Conservation (phyloP, 2,329 filamentous ascomycete species). For the Trichoderma breve region DNA sequence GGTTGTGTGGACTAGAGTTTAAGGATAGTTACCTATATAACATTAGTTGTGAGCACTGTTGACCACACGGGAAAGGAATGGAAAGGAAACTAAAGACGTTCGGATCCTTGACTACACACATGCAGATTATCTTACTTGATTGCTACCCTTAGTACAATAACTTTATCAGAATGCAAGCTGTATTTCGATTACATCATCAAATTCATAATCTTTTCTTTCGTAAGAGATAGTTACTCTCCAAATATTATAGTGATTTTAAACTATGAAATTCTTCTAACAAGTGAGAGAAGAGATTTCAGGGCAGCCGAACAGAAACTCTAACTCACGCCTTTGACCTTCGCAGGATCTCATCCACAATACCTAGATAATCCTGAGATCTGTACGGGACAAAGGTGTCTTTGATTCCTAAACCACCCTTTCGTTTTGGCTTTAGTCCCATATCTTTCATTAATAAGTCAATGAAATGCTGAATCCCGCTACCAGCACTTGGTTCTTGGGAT, state of each 20-base stretch:
- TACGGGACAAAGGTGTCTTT: neutral
- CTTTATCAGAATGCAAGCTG: neutral
- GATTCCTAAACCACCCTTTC: neutral
- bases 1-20: neutral
- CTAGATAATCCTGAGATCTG: neutral
- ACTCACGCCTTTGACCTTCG: neutral
- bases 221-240: neutral
- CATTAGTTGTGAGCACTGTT: neutral
- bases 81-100: neutral
- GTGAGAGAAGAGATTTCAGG: neutral
- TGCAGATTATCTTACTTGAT: neutral
- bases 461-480: neutral
- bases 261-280: neutral
- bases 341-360: neutral
- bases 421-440: neutral
- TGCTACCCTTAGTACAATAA: neutral
- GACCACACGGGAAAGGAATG: neutral
- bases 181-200: neutral
- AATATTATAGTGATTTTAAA: neutral
- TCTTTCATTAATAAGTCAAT: neutral
- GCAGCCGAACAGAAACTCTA: neutral
- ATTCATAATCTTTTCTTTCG: neutral
- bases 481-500: neutral
- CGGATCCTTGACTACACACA: neutral
- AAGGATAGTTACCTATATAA: neutral